Percentiles rank a stretch among this genome's conserved stretches.
Evolutionary conservation across 2,329 filamentous ascomycete genomes (phyloP).

Genomic region (Arthrinium puccinioides): DNA sequence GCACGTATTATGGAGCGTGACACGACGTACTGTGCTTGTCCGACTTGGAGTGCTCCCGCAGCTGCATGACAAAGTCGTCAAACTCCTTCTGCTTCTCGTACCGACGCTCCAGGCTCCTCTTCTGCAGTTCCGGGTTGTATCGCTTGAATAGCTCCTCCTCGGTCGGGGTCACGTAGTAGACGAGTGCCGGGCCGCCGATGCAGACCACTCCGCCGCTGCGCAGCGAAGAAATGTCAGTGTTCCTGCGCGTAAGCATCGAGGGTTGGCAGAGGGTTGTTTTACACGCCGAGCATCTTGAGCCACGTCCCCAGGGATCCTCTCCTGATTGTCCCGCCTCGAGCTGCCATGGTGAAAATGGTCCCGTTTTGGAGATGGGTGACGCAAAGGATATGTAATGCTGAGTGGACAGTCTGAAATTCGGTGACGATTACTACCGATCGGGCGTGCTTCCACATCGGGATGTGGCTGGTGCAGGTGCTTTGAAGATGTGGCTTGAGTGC

Average conservation of each 20-base stretch:
- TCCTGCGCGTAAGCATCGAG: neutral
- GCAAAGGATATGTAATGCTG: no score
- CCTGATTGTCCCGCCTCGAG: conserved; percentile 4
- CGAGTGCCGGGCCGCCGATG: conserved; percentile 79
- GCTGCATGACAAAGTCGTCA: conserved; percentile 72
- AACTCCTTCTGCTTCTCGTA: conserved; percentile 76
- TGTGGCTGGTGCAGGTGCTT: no score
- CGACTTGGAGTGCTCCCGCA: conserved; percentile 87
- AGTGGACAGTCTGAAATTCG: no score
- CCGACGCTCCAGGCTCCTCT: conserved; percentile 73
- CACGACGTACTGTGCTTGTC: conserved; percentile 85
- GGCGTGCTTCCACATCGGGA: no score
- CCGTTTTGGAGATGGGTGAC: no score
- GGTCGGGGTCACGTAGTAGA: conserved; percentile 71
- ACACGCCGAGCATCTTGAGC: conserved; percentile 2
- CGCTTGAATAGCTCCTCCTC: conserved; percentile 88
- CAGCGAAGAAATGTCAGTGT: neutral
- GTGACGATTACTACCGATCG: no score
- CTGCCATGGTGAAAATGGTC: no score
- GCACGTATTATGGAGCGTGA: no score
- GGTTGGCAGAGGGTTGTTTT: neutral
- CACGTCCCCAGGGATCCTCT: conserved; percentile 1
- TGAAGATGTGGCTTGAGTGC: no score
- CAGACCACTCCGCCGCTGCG: conserved; percentile 64
- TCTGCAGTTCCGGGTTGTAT: conserved; percentile 94